Evolutionary conservation across 352 stramenopile species (phyloP), one percentile per base, ranked within the genome.

Genomic region (Phytophthora cactorum): DNA sequence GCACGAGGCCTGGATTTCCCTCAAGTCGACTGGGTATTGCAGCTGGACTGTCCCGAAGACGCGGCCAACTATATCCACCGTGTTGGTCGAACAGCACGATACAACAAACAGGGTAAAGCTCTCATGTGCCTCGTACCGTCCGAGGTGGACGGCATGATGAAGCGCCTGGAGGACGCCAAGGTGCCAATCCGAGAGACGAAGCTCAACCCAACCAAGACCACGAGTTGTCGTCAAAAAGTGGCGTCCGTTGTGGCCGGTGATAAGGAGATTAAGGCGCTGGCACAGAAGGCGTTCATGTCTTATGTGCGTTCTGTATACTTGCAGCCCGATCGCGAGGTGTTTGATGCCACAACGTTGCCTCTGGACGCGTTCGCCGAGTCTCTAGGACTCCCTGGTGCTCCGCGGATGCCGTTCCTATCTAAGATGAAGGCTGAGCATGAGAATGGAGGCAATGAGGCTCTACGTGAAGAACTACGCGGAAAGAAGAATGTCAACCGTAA

Each of bases 401-500:
- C 97, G 4, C 89, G 92, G 9, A 90, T 99, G 77, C 85, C 92
- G 44, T 98, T 99, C 59, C 73, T 98, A 46, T 86, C 95, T 43
- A 90, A 97, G 61, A 67, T 96, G 25, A 79, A 91, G 60, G 47
- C 55, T 36, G 68, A 86, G 17, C 69, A 58, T 62, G 77, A 82
- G 50, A 82, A 86, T 31, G 71, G 74, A 31, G 74, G 76, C 28
- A 75, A 95, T 50, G 89, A 97, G 41, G 81, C 91, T 56, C 67
- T 97, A 41, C 89, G 91, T 9, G 88, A 96, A 22, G 89, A 96
- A 59, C 81, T 97, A 8, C 85, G 91, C 17, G 76, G 78, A 51
- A 98, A 98, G 72, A 99, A 99, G 77, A 99, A 99, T 76, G 90
- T 98, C 4, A 99, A 99, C 79, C 91, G 94, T 36, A 98, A 98